Evolutionary conservation across 1,139 yeast species (phyloP), one percentile per base, ranked within the genome.

Genomic region (Chernovozyma sophiae-reginae): DNA sequence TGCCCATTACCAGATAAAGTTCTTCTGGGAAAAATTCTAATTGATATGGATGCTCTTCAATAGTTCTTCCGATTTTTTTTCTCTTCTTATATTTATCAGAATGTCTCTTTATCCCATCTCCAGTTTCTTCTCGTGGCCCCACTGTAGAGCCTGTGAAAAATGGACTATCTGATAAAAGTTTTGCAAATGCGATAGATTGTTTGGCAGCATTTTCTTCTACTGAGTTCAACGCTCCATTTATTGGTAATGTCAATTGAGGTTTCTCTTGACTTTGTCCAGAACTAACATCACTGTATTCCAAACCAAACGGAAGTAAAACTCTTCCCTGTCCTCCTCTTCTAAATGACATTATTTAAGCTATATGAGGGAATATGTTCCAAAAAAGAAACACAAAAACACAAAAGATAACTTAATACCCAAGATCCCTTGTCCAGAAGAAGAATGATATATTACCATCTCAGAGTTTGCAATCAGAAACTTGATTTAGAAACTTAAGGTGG

Each of bases 11-110:
- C 19, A 73, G 62, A 48, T 85, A 81, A 40, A 92, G 65, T 56
- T 92, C 97, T 19, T 68, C 71, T 1, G 97, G 97, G 58, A 90
- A 86, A 44, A 84, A 72, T 39, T 76, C 79, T 20, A 75, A 49
- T 43, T 74, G 74, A 55, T 82, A 87, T 1, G 96, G 96, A 60
- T 86, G 94, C 41, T 86, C 95, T 46, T 82, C 84, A 14, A 85
- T 76, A 3, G 94, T 80, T 39, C 83, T 72, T 1, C 92, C 92
- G n/a, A 81, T 74, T 51, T 77, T 81, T 40, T 86, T 75, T 44
- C 78, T 81, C 53, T 83, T 83, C 47, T 83, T 70, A 55, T 82
- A 86, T 51, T 69, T 72, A 55, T 86, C 95, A 3, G 89, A 76
- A 53, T 83, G 84, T 49, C 95, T 69, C 49, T 79, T 77, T 30